Base-by-base conservation (phyloP, 306 rosid species). In the Malus asiatica region DNA sequence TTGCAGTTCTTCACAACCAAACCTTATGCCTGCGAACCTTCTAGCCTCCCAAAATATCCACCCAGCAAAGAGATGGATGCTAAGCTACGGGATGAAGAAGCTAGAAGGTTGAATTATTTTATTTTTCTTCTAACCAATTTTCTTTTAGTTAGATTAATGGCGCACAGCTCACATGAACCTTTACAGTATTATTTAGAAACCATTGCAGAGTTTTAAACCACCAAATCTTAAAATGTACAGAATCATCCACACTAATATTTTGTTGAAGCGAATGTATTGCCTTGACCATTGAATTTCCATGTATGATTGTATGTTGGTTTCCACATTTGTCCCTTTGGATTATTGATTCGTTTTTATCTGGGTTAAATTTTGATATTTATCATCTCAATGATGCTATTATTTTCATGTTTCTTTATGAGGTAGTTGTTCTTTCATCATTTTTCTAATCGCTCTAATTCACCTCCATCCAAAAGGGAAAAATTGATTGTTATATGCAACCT, bases 41-140 rank as follows among this genome's bases (percentile, higher is more conserved):
- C 99, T 33, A 95, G 97, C 87, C 97, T 95, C 76, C 99, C 99
- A 29, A 95, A 92, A 82, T 95, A 95, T 88, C 99, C 99, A 77
- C 99, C 99, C 79, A 89, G 97, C 84, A 95, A 95, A 87, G 99
- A 95, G 91, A 95, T 95, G 97, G 99, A 95, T 79, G 99, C 99
- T 53, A 95, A 95, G 83, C 81, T 90, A 78, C 91, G 97, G 18
- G 99, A 95, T 52, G 99, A 92, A 87, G 98, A 95, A 89, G 96
- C 96, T 78, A 92, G 97, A 90, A 95, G 97, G 99, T 95, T 18
- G 79, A 53, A 51, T 71, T 73, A 7, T 35, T 65, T 60, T 60
- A 72, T 58, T 33, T 19, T 65, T 64, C 42, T 57, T 82, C 40
- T 46, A 13, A 40, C 71, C 62, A 72, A 25, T 71, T 35, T 71